These are phyloP conservation scores for Tulasnella sp. DNA, from an alignment of 768 basidiomycete species.

Conservation along the genomic window DNA sequence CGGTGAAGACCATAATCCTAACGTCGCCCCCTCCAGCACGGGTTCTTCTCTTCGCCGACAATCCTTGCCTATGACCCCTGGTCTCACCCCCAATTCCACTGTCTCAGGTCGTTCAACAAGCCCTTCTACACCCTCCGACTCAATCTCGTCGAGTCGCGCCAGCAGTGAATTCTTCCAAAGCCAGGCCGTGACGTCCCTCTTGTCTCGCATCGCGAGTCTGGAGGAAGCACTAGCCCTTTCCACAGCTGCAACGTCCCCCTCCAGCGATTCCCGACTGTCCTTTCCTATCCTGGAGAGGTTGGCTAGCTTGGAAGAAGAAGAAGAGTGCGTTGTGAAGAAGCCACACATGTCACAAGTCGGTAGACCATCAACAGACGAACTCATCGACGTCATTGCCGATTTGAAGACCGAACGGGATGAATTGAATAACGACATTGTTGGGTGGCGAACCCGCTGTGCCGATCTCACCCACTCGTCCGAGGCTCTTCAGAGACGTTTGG, in stretches of 20 bases:
- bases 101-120: constrained; percentile 30
- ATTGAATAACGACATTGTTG: constrained; percentile 77
- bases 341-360: not conserved
- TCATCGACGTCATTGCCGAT: constrained; percentile 65
- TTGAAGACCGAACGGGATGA: constrained; percentile 86
- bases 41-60: constrained; percentile 23
- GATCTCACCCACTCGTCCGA: constrained; percentile 66
- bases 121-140: constrained; percentile 2
- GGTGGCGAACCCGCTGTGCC: constrained; percentile 70
- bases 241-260: constrained; percentile 29
- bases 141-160: constrained; percentile 17
- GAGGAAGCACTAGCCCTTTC: constrained; percentile 55
- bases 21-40: not conserved
- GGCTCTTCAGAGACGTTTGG: constrained; percentile 59
- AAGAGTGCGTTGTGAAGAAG: constrained; percentile 18
- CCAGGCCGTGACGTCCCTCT: constrained; percentile 58
- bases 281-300: not conserved
- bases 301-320: not conserved
- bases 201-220: constrained; percentile 73
- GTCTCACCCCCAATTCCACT: constrained; percentile 59
- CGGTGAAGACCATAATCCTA: constrained; percentile 6
- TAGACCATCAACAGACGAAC: constrained; percentile 47
- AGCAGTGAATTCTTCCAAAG: constrained; percentile 47
- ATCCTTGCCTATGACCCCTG: constrained; percentile 46
- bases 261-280: constrained; percentile 40